Evolutionary conservation across 345 rosid species (phyloP), one percentile per base, ranked within the genome.

Genomic region (Eucalyptus tenuipes): DNA sequence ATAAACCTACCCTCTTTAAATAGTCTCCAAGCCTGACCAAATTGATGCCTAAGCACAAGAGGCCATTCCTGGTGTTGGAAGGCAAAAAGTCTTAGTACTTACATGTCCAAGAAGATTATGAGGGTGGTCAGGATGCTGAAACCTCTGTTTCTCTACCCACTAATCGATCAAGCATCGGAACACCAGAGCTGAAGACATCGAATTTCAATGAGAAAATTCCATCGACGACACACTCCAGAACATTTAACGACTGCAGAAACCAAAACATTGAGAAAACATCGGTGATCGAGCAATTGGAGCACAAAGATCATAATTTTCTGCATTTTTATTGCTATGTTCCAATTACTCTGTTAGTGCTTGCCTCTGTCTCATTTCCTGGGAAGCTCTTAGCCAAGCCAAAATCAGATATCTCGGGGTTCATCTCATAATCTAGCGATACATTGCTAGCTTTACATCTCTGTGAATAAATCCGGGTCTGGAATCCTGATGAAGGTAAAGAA

Each of bases 1-100:
- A 87, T 3, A 22, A 91, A 61, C 13, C 87, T 44, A n/a, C n/a
- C 91, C 87, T 89, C 93, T 7, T 59, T 86, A 89, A 89, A 91
- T 7, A 92, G 45, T 49, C 37, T 91, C 93, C 93, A 92, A 57
- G 93, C 93, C 94, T 92, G 53, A 89, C 49, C 49, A 81, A 81
- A 18, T 5, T 81, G n/a, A 33, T 48, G n/a, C 29, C 49, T 14
- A 81, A 29, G 8, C 13, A 81, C 20, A 81, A 81, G 29, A 81
- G 49, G 49, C 49, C 4, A 40, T 22, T 81, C 85, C n/a, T 12
- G 14, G n/a, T 7, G 49, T 44, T 44, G 85, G 44, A 8, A 44
- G 85, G 48, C 47, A 24, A 48, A 31, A 31, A 22, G 16, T 5
- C n/a, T 22, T 45, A 17, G 24, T 47, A 87, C 88, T 14, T 90